Base-by-base conservation (phyloP, 139 green algal species). In the Micractinium conductrix region DNA sequence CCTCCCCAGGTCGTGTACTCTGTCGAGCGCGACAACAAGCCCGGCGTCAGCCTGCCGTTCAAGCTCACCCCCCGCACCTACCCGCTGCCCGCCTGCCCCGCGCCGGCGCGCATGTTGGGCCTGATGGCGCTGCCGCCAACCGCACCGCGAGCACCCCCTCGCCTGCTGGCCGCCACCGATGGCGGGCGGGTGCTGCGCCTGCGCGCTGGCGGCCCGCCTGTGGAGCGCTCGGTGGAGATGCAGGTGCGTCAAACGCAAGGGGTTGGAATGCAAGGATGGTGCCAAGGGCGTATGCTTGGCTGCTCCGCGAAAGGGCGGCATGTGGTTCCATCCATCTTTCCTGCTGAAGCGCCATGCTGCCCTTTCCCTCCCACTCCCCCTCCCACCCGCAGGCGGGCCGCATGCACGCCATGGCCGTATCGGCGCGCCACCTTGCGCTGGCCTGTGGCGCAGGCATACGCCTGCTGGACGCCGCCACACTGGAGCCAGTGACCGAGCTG, bases 151-250 rank as follows among this genome's bases (percentile, higher is more conserved):
- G 42, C 28, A 2, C n/a, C 5, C 37, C 37, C 40, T 4, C 75
- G 53, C 75, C 75, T 81, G 35, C 22, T 81, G 10, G 55, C 75
- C 37, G 60, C 21, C 37, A 71, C 75, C 37, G 30, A 50, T 26
- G 26, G 53, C 53, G 75, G 75, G 53, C 62, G 75, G n/a, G 22
- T 81, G 53, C 28, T 71, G 75, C 75, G 55, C 6, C 75, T 81
- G 75, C 53, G 75, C 4, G 6, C 26, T 0, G 50, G 75, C 24
- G 75, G 48, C 21, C 38, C 26, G 8, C 8, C 37, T 7, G 53
- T 81, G 26, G 75, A 81, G n/a, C n/a, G 10, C 2, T 38, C 60
- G 0, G 53, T 40, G 35, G 24, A 81, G 1, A 5, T 81, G 1
- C 0, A 42, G 75, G 75, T 81, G 55, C 28, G 45, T 33, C 19